These are phyloP conservation scores for Petunia hybrid DNA, from an alignment of 305 asterid genomes.

Conservation along the genomic window DNA sequence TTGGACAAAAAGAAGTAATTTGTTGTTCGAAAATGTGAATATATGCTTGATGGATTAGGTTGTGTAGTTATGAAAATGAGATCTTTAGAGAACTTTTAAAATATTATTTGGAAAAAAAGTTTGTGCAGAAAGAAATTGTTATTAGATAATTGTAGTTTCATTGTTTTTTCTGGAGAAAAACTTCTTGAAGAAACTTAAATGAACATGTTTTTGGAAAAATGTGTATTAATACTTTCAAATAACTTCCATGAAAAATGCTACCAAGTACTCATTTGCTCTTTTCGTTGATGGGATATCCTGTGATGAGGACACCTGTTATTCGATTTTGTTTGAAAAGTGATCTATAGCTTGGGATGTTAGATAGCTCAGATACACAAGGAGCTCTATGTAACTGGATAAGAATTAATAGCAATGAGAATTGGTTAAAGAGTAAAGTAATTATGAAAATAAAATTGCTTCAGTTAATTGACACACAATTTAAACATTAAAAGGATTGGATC, in stretches of 20 bases:
- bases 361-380: neutral
- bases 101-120: too few relatives aligned
- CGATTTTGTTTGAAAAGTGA: constrained; percentile 18
- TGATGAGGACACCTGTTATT: constrained; percentile 3
- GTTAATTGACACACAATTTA: too few relatives aligned
- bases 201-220: neutral
- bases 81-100: neutral
- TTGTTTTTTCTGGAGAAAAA: neutral
- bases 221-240: neutral
- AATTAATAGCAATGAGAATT: neutral
- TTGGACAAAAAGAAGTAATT: too few relatives aligned
- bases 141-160: neutral
- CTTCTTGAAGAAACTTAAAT: too few relatives aligned
- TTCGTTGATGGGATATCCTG: neutral
- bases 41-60: too few relatives aligned
- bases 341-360: constrained; percentile 18
- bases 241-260: neutral
- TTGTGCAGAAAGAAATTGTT: neutral
- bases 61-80: too few relatives aligned
- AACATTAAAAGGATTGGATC: too few relatives aligned
- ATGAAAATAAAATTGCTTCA: too few relatives aligned
- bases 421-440: too few relatives aligned
- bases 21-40: too few relatives aligned
- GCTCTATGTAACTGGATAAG: neutral
- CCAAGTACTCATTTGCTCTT: neutral